Evolutionary conservation across 805 yeast species (phyloP).

Genomic region (Barnettozyma sucrosica): DNA sequence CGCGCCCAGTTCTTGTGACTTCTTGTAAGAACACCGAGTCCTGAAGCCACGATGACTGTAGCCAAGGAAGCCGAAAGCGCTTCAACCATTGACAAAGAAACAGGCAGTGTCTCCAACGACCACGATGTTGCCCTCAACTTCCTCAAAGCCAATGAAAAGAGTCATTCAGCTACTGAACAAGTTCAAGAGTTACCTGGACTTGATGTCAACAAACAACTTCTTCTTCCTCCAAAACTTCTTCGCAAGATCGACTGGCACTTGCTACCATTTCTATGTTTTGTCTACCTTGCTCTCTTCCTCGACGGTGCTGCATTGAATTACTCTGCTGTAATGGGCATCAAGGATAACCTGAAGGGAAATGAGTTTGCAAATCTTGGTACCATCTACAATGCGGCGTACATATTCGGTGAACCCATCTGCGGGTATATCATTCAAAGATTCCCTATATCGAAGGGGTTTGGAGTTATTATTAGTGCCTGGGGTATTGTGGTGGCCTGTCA

Average conservation of each 20-base stretch:
- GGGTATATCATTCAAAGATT: constrained; percentile 41
- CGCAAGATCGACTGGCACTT: constrained; percentile 14
- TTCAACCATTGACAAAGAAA: not conserved
- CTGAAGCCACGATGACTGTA: not conserved
- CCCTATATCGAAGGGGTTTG: constrained; percentile 46
- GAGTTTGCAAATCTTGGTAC: constrained; percentile 47
- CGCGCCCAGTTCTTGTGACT: not conserved
- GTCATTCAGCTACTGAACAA: not conserved
- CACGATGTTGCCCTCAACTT: constrained; percentile 8
- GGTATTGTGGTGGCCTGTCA: constrained; percentile 43
- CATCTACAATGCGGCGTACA: constrained; percentile 44
- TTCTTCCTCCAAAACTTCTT: not conserved
- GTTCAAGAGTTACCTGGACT: not conserved
- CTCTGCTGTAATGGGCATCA: constrained; percentile 61
- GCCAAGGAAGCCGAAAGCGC: not conserved
- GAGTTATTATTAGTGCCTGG: constrained; percentile 41
- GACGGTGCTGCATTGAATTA: constrained; percentile 40
- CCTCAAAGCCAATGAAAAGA: not conserved
- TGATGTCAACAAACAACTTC: not conserved
- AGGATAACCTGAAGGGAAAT: constrained; percentile 37
- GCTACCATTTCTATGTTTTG: constrained; percentile 35
- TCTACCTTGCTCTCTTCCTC: constrained; percentile 48
- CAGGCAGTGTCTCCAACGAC: not conserved
- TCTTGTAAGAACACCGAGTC: not conserved
- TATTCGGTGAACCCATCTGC: constrained; percentile 44